phyloP scores from a whole-genome alignment of 331 rosid species.

The Prunus yedoensis region DNA sequence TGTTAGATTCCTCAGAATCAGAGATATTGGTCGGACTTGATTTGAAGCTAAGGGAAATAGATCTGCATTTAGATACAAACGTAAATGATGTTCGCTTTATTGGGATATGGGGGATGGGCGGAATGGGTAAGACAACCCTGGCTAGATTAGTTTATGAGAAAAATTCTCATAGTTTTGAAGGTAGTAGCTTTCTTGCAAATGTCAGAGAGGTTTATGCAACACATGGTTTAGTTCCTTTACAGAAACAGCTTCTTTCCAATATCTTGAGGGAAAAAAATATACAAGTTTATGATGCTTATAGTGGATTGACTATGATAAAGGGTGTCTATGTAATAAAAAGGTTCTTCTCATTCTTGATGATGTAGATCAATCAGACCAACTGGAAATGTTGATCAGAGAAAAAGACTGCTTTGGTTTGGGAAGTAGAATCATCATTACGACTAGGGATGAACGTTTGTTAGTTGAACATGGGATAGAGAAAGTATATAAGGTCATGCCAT shows the following conservation, averaged over 20 bases:
- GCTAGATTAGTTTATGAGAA: conserved; percentile 17
- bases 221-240: background rate
- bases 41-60: background rate
- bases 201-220: background rate
- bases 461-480: conserved; percentile 13
- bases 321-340: background rate
- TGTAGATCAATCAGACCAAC: conserved; percentile 21
- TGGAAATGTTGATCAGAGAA: background rate
- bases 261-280: background rate
- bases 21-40: conserved; percentile 25
- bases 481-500: background rate
- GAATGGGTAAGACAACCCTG: conserved; percentile 29
- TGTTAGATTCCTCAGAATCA: conserved; percentile 10
- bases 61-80: background rate
- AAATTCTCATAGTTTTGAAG: background rate
- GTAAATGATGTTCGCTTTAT: conserved; percentile 8
- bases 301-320: background rate
- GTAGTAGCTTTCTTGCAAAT: conserved; percentile 17
- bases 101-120: conserved; percentile 35
- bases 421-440: too few relatives aligned
- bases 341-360: background rate
- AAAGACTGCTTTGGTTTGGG: background rate
- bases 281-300: background rate
- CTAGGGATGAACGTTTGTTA: conserved; percentile 9
- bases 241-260: conserved; percentile 10